phyloP scores from a whole-genome alignment of 768 basidiomycete genomes.

The Auriscalpium vulgare region DNA sequence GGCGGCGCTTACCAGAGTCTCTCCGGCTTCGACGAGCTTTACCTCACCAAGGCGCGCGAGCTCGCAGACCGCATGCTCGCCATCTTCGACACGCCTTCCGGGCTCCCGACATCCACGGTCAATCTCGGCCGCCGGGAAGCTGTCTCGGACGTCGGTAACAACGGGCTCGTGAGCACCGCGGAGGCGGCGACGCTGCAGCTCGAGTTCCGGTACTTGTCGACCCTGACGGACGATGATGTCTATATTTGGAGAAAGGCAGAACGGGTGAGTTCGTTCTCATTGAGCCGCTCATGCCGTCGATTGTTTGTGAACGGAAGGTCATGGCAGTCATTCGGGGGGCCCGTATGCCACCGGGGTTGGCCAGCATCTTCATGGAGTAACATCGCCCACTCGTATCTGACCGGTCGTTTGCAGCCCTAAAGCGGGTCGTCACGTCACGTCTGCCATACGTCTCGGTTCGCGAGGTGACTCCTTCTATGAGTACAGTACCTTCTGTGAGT shows the following conservation, averaged over 20 bases:
- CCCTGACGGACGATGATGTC: slow-evolving; percentile 63
- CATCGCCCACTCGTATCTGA: background rate
- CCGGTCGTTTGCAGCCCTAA: slow-evolving; percentile 29
- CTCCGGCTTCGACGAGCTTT: slow-evolving; percentile 57
- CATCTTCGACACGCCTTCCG: slow-evolving; percentile 73
- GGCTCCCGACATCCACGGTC: slow-evolving; percentile 73
- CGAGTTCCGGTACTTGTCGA: slow-evolving; percentile 82
- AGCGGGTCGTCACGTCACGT: slow-evolving; percentile 49
- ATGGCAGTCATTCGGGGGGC: slow-evolving; percentile 66
- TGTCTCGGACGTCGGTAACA: slow-evolving; percentile 49
- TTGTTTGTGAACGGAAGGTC: slow-evolving; percentile 28
- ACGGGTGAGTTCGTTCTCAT: slow-evolving; percentile 33
- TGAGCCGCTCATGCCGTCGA: background rate
- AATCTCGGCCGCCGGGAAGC: slow-evolving; percentile 63
- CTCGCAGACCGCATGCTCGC: slow-evolving; percentile 82
- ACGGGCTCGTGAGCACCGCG: slow-evolving; percentile 65
- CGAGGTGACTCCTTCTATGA: slow-evolving; percentile 94
- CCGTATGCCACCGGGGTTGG: slow-evolving; percentile 62
- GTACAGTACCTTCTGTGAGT: slow-evolving; percentile 72
- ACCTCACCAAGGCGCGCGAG: slow-evolving; percentile 70
- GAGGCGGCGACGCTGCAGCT: slow-evolving; percentile 88
- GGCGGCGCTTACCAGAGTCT: slow-evolving; percentile 62
- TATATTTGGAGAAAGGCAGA: slow-evolving; percentile 86
- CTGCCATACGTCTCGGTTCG: slow-evolving; percentile 83
- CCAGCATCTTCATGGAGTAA: slow-evolving; percentile 74